Percentiles rank a stretch among this genome's conserved stretches.
Evolutionary conservation across 75 land plant species (phyloP).

Genomic region (Sequoia sempervirens): DNA sequence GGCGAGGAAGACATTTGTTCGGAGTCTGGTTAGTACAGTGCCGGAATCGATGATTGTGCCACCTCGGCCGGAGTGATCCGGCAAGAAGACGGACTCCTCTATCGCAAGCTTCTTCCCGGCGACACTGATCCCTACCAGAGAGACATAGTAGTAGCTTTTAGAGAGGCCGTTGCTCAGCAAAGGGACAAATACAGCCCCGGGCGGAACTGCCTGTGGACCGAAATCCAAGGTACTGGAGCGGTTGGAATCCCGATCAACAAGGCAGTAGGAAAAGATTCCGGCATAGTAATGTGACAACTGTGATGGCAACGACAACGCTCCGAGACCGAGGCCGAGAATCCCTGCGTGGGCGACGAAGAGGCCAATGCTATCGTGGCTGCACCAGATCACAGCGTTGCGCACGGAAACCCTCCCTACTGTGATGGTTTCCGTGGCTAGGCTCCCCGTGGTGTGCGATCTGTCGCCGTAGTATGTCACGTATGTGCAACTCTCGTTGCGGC

Average conservation of each 20-base stretch:
- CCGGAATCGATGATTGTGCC: slow-evolving; percentile 64
- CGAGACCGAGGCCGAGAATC: slow-evolving; percentile 17
- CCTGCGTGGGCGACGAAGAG: slow-evolving; percentile 10
- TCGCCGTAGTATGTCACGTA: slow-evolving; percentile 44
- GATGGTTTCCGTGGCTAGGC: slow-evolving; percentile 45
- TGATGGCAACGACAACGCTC: slow-evolving; percentile 31
- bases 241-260: slow-evolving; percentile 19
- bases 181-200: slow-evolving; percentile 26
- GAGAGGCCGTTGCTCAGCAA: slow-evolving; percentile 26
- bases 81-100: slow-evolving; percentile 31
- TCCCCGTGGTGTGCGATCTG: slow-evolving; percentile 61
- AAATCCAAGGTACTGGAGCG: slow-evolving; percentile 36
- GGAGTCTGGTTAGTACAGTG: slow-evolving; percentile 65
- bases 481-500: too few relatives aligned
- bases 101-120: slow-evolving; percentile 46
- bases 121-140: slow-evolving; percentile 43
- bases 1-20: slow-evolving; percentile 31
- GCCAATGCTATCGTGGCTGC: slow-evolving; percentile 19
- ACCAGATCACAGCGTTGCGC: neutral
- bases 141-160: slow-evolving; percentile 50
- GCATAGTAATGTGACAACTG: slow-evolving; percentile 10
- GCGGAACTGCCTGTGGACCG: slow-evolving; percentile 8
- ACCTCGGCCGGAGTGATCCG: slow-evolving; percentile 45
- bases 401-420: slow-evolving; percentile 12
- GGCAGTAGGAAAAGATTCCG: slow-evolving; percentile 29